Evolutionary conservation across 805 yeast genomes (phyloP), one percentile per base, ranked within the genome.

Genomic region (Lipomyces starkeyi): DNA sequence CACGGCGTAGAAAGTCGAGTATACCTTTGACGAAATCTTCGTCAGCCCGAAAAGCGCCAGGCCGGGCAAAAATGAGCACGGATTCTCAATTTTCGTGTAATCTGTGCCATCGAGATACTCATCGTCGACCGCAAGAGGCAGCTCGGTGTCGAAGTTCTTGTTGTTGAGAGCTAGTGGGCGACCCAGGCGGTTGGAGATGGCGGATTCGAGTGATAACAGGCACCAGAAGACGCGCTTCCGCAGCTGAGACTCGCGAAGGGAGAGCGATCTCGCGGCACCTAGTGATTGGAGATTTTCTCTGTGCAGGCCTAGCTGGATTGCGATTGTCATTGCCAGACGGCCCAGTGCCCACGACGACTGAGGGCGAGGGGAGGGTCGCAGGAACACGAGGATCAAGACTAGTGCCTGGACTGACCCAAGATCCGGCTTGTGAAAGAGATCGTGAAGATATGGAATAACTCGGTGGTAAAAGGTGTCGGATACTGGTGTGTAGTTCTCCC

Each of bases 211-310:
- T 22, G 64, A 60, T 7, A 63, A 34, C 29, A 69, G 35, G n/a
- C 61, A 54, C 67, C 70, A 69, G 60, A 69, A 69, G 29, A 63
- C 67, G 9, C 70, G 62, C 54, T 65, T 65, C 22, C 70, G 70
- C 6, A 66, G 27, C 54, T 69, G 70, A 20, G 49, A 35, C 32
- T 68, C 69, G n/a, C 61, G 62, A 11, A 60, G 32, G 11, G 66
- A 27, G 17, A 60, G 29, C 13, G 57, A 8, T 11, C 29, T 27
- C 20, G 37, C 22, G 11, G 61, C 54, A n/a, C 61, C 61, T 13
- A 52, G 37, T 5, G 62, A 14, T 53, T 63, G 68, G 4, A 53
- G 9, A 29, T 63, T 62, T 6, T 62, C 61, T 25, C 72, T 64
- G 34, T 69, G 69, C 56, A 69, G 58, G 47, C 70, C 70, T 14